These are phyloP conservation scores for Trichosanthes cucumerina DNA, from an alignment of 306 rosid species.

Conservation along the genomic window DNA sequence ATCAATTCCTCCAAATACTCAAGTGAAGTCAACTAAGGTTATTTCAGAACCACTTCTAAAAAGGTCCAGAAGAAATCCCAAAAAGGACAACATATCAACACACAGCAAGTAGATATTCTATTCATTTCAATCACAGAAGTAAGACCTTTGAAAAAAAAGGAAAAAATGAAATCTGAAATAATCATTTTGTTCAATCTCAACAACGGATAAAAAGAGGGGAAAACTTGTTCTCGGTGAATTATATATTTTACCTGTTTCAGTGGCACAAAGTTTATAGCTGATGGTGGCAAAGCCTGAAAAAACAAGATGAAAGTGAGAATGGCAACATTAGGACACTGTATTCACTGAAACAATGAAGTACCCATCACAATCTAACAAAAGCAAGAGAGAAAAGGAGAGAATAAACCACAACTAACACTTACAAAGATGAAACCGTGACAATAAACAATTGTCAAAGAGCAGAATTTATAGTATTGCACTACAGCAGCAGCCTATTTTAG, in stretches of 20 bases:
- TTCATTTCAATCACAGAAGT: background rate
- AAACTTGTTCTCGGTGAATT: background rate
- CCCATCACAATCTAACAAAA: background rate
- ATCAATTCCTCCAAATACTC: background rate
- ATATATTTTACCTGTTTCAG: slow-evolving; percentile 62
- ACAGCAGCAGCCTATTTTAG: background rate
- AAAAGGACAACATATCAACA: background rate
- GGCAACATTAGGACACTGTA: background rate
- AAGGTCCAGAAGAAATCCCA: background rate
- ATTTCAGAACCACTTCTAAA: background rate
- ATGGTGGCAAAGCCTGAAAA: slow-evolving; percentile 78
- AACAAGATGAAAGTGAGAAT: slow-evolving; percentile 10
- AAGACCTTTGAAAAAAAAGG: background rate
- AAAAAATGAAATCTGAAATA: background rate
- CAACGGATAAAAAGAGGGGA: background rate
- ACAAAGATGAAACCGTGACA: background rate
- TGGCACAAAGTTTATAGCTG: slow-evolving; percentile 66
- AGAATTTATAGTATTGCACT: background rate
- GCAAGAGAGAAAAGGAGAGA: background rate
- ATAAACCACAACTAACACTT: background rate
- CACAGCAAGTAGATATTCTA: background rate
- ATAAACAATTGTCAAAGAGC: background rate
- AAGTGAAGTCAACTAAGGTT: background rate
- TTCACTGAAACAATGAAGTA: background rate
- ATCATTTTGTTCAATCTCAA: background rate